These are phyloP conservation scores for Pleoardoris graminearum DNA, from an alignment of 2,329 filamentous ascomycete species.

Conservation along the genomic window DNA sequence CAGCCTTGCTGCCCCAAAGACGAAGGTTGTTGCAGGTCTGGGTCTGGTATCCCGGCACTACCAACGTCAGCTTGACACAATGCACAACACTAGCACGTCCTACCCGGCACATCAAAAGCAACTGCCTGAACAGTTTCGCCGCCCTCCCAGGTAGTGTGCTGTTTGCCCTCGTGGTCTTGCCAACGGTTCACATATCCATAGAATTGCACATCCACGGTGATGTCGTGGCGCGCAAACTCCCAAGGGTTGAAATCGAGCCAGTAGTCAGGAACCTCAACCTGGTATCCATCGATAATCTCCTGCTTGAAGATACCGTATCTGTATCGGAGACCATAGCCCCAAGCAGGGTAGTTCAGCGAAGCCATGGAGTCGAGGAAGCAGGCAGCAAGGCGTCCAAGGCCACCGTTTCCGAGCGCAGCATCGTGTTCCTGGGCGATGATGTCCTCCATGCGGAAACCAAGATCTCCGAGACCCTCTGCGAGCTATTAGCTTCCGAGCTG, in stretches of 20 bases:
- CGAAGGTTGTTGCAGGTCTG: constrained; percentile 93
- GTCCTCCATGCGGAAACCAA: constrained; percentile 97
- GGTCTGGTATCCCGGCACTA: constrained; percentile 88
- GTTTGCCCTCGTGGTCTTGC: constrained; percentile 74
- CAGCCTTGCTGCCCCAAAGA: constrained; percentile 96
- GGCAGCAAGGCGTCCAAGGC: constrained; percentile 89
- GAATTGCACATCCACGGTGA: constrained; percentile 96
- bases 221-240: constrained; percentile 96
- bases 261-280: constrained; percentile 97
- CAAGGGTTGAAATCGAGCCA: constrained; percentile 99
- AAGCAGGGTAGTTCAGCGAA: constrained; percentile 91
- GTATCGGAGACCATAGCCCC: constrained; percentile 96
- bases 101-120: constrained; percentile 77
- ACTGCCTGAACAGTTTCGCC: constrained; percentile 91
- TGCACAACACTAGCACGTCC: too few species aligned
- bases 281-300: constrained; percentile 96
- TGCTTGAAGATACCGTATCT: constrained; percentile 97
- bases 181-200: constrained; percentile 80
- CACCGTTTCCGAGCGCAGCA: constrained; percentile 93
- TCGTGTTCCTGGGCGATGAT: constrained; percentile 94
- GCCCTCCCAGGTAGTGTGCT: constrained; percentile 78
- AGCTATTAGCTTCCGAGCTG: constrained; percentile 18
- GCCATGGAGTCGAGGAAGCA: constrained; percentile 97
- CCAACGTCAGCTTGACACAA: constrained; percentile 18
- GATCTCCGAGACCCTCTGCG: constrained; percentile 78